phyloP scores from a whole-genome alignment of 352 stramenopile species.

The Pythium brachiatum region DNA sequence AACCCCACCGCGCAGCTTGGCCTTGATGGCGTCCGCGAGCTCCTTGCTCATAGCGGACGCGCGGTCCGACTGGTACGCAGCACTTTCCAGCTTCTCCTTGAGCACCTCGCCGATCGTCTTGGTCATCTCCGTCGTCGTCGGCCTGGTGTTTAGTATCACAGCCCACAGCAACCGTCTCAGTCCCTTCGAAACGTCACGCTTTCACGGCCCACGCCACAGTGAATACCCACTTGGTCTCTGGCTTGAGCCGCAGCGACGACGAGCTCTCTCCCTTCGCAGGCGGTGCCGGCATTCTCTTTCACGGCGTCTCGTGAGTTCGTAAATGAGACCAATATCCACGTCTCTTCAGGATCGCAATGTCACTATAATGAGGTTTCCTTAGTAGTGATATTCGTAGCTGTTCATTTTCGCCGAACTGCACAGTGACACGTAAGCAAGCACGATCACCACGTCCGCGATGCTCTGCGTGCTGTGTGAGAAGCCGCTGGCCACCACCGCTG shows the following conservation, averaged over 20 bases:
- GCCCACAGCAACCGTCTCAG: too few species aligned
- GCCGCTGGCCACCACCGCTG: conserved; percentile 30
- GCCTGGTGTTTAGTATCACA: too few species aligned
- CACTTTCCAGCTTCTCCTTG: conserved; percentile 62
- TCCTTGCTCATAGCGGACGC: conserved; percentile 79
- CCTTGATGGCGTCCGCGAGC: conserved; percentile 84
- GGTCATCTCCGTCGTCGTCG: conserved; percentile 81
- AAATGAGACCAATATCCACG: not conserved
- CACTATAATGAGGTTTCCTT: not conserved
- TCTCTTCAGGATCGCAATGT: conserved; percentile 22
- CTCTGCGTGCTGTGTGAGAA: conserved; percentile 59
- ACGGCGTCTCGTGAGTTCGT: not conserved
- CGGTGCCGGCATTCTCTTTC: conserved; percentile 46
- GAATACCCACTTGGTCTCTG: conserved; percentile 42
- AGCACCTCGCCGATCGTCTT: conserved; percentile 66
- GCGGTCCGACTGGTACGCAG: conserved; percentile 69
- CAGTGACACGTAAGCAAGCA: not conserved
- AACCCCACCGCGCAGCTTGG: conserved; percentile 67
- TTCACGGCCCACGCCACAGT: too few species aligned
- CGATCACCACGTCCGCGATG: conserved; percentile 7
- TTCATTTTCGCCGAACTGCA: not conserved
- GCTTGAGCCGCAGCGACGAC: conserved; percentile 50
- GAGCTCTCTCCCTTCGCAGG: conserved; percentile 37
- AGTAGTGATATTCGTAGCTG: conserved; percentile 18
- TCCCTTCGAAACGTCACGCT: too few species aligned